phyloP scores from a whole-genome alignment of 140 eudicot species.

The Senecio squalidus region DNA sequence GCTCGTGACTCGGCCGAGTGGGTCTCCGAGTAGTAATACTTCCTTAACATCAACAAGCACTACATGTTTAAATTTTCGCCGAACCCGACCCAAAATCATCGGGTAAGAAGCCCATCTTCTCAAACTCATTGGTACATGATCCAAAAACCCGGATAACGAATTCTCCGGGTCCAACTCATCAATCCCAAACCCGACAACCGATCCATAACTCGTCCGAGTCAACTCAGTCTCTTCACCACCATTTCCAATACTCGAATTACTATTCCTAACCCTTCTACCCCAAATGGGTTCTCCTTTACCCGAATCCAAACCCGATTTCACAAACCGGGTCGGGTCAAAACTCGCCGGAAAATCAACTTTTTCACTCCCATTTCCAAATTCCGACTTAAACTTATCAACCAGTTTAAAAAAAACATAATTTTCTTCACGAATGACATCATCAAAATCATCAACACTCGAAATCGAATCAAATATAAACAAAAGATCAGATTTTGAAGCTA shows the following conservation, averaged over 20 bases:
- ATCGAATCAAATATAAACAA: slow-evolving; percentile 45
- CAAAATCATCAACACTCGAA: slow-evolving; percentile 17
- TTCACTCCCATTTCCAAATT: slow-evolving; percentile 10
- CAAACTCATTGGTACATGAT: slow-evolving; percentile 53
- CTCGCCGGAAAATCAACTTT: slow-evolving; percentile 24
- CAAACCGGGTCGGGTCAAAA: slow-evolving; percentile 39
- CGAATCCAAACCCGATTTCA: neutral
- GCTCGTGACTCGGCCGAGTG: slow-evolving; percentile 55
- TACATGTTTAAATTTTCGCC: slow-evolving; percentile 54
- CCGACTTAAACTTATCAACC: slow-evolving; percentile 15
- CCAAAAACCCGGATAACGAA: slow-evolving; percentile 68
- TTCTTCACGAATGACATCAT: slow-evolving; percentile 40
- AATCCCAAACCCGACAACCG: slow-evolving; percentile 72
- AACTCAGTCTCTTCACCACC: slow-evolving; percentile 31
- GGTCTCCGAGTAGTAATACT: slow-evolving; percentile 57
- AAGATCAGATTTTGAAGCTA: slow-evolving; percentile 56
- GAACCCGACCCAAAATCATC: slow-evolving; percentile 76
- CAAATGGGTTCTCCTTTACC: neutral
- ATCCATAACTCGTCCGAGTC: slow-evolving; percentile 69
- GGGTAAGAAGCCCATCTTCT: slow-evolving; percentile 92
- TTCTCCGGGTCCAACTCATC: slow-evolving; percentile 94
- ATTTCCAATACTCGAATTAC: slow-evolving; percentile 18
- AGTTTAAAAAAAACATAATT: slow-evolving; percentile 45
- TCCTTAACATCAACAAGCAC: slow-evolving; percentile 60
- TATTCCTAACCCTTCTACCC: neutral